Base-by-base conservation (phyloP, 805 yeast species). In the Candida khao-thaluensis region DNA sequence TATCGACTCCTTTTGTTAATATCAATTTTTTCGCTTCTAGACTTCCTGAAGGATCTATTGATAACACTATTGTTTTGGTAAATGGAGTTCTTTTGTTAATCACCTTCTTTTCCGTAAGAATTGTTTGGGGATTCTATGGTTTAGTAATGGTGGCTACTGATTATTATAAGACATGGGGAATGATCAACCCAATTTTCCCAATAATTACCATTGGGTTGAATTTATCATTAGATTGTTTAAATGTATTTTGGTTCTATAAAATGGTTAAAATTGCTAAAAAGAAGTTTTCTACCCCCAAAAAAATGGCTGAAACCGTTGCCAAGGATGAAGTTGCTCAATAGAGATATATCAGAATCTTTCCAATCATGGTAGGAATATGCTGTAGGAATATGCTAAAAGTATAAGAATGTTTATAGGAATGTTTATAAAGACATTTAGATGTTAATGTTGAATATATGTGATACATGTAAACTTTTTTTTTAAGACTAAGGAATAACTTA, bases 1-100 rank as follows among this genome's bases (percentile, higher is more conserved):
- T 85, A 28, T 83, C 95, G 33, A 86, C 97, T 2, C 98, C 98
- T 7, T 93, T 93, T 63, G 96, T 93, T 45, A 95, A 93, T 62
- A 59, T 86, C 56, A 87, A 93, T 60, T 93, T 97, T 96, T 90
- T 83, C 60, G 81, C 88, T 23, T 74, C 84, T 22, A 82, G 85
- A 51, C 68, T 89, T 12, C 93, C 95, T 1, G 71, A 71, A 1
- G 85, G 84, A 3, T 60, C 78, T 3, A 70, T 87, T 37, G 80
- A 85, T 29, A 69, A 69, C 17, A 69, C 54, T 46, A 40, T 77
- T 8, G 75, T 79, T 37, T 55, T 76, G 11, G 51, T 82, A 49
- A 93, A 93, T 58, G 98, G 98, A 0, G 37, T 88, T 7, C 48
- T 76, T 17, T 69, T 93, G 44, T 70, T 93, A 48, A 40, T 69